phyloP scores from a whole-genome alignment of 176 grass and related monocot species.

The Aegilops longissima region DNA sequence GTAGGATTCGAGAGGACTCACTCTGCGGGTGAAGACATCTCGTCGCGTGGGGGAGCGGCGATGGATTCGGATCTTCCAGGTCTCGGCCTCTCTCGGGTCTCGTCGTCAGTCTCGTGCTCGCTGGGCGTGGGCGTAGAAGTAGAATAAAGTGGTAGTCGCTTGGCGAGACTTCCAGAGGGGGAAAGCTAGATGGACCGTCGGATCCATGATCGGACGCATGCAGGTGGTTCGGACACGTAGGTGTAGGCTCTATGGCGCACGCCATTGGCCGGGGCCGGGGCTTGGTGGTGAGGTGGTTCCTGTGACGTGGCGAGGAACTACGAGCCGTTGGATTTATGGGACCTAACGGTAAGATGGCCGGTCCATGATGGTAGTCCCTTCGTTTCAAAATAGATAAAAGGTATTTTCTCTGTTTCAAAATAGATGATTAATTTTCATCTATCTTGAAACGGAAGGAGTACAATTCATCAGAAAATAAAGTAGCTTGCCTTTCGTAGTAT shows the following conservation, averaged over 20 bases:
- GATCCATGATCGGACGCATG: constrained; percentile 35
- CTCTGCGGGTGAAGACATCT: constrained; percentile 76
- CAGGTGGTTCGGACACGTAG: background rate
- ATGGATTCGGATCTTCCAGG: constrained; percentile 8
- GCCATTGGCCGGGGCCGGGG: constrained; percentile 36
- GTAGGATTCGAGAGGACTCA: constrained; percentile 37
- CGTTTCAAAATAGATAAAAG: too few relatives aligned
- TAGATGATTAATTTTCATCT: too few relatives aligned
- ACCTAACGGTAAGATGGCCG: too few relatives aligned
- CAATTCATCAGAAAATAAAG: too few relatives aligned
- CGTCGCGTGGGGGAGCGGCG: background rate
- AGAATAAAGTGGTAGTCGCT: background rate
- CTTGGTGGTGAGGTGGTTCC: background rate
- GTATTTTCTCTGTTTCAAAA: too few relatives aligned
- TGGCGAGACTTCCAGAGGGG: constrained; percentile 30
- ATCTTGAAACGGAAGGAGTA: too few relatives aligned
- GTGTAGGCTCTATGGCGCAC: background rate
- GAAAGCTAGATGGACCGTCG: background rate
- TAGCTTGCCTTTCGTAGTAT: too few relatives aligned
- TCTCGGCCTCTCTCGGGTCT: background rate
- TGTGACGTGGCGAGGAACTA: constrained; percentile 29
- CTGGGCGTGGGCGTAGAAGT: background rate
- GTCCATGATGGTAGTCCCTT: too few relatives aligned
- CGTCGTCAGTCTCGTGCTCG: background rate
- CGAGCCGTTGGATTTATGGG: too few relatives aligned